Evolutionary conservation across 345 rosid species (phyloP).

Genomic region (Arabis hirsuta): DNA sequence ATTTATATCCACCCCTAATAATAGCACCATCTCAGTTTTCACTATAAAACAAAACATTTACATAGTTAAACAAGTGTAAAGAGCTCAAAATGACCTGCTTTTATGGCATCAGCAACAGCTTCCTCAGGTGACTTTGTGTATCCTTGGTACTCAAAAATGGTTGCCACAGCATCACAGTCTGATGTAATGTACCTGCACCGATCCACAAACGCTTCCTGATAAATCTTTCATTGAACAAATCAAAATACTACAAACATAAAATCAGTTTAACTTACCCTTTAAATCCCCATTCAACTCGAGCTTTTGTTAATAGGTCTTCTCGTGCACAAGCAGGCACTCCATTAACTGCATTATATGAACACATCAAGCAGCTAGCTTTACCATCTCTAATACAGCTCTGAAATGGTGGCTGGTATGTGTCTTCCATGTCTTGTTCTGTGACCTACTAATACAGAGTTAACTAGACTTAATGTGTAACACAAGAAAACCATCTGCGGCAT

Average conservation of each 20-base stretch:
- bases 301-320: constrained; percentile 64
- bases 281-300: constrained; percentile 86
- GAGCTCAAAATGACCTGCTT: constrained; percentile 64
- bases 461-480: constrained; percentile 17
- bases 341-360: constrained; percentile 84
- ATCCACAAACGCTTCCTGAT: neutral
- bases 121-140: constrained; percentile 68
- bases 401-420: constrained; percentile 86
- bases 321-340: constrained; percentile 90
- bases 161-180: constrained; percentile 97
- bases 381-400: constrained; percentile 73
- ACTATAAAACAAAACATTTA: neutral
- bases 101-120: constrained; percentile 75
- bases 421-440: constrained; percentile 82
- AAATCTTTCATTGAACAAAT: neutral
- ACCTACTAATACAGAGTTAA: constrained; percentile 54
- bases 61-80: constrained; percentile 14
- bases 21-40: constrained; percentile 23
- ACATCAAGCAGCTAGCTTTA: constrained; percentile 95
- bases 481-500: neutral
- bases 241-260: constrained; percentile 7
- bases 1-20: constrained; percentile 74
- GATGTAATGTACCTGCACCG: constrained; percentile 77
- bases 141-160: constrained; percentile 74
- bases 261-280: constrained; percentile 57